Percentiles rank a stretch among this genome's conserved stretches.
phyloP scores from a whole-genome alignment of 202 grass and related monocot species.

The Hordeum pubiflorum region DNA sequence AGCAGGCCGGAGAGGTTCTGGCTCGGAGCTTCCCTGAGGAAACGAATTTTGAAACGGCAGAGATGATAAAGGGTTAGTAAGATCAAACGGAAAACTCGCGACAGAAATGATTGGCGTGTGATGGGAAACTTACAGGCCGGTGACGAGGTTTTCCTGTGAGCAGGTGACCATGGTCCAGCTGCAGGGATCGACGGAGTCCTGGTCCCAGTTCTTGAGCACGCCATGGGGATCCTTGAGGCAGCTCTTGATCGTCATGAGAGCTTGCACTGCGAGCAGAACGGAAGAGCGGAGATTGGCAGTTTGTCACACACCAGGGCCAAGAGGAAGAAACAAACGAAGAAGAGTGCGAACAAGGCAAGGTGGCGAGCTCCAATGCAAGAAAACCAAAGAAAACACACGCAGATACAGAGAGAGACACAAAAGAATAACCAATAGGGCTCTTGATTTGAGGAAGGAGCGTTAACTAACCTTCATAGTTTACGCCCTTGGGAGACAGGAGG shows the following conservation, averaged over 20 bases:
- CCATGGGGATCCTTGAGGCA: conserved; percentile 83
- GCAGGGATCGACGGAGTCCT: conserved; percentile 96
- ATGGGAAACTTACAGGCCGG: conserved; percentile 48
- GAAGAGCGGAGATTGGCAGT: not conserved
- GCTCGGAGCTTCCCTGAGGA: conserved; percentile 59
- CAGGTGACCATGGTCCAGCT: conserved; percentile 96
- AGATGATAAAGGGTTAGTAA: not conserved
- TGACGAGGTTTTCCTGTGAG: conserved; percentile 68
- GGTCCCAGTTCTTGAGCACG: conserved; percentile 88
- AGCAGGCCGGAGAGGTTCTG: conserved; percentile 83
- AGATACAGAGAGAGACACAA: too few species aligned
- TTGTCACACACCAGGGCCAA: conserved; percentile 1
- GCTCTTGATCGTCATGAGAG: conserved; percentile 83
- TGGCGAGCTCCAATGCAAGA: conserved; percentile 17
- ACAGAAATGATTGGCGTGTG: not conserved
- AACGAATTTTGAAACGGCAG: conserved; percentile 2
- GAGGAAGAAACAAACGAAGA: not conserved
- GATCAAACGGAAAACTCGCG: not conserved
- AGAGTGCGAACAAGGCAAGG: not conserved
- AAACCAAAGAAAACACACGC: not conserved
- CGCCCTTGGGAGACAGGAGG: conserved; percentile 89
- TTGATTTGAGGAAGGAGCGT: conserved; percentile 19
- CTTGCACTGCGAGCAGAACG: conserved; percentile 57
- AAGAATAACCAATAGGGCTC: not conserved
- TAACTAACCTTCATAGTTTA: conserved; percentile 59